Percentiles rank a stretch among this genome's conserved stretches.
Evolutionary conservation across 495 filamentous ascomycete genomes (phyloP).

Genomic region (Xanthoparmelia taractica): DNA sequence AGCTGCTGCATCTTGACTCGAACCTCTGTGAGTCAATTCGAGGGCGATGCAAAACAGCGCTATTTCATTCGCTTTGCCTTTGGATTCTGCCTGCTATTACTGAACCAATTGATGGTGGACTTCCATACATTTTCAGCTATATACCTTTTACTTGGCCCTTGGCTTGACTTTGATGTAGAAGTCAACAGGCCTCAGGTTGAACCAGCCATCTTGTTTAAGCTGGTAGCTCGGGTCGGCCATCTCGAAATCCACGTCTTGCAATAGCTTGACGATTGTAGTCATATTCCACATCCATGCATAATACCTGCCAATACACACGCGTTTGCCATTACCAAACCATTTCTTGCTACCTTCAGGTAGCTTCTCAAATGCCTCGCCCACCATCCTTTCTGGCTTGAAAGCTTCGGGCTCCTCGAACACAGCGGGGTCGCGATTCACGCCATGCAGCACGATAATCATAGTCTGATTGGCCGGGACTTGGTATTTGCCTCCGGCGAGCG

Average conservation of each 20-base stretch:
- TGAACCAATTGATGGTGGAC: not conserved
- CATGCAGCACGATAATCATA: slow-evolving; percentile 55
- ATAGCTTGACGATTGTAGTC: slow-evolving; percentile 34
- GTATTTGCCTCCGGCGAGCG: slow-evolving; percentile 59
- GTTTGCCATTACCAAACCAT: slow-evolving; percentile 62
- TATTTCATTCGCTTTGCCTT: not conserved
- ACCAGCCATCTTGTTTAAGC: slow-evolving; percentile 31
- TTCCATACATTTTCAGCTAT: not conserved
- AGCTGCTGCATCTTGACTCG: no score
- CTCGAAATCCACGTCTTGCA: slow-evolving; percentile 39
- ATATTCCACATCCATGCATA: slow-evolving; percentile 58
- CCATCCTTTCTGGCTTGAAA: slow-evolving; percentile 63
- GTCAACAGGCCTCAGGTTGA: slow-evolving; percentile 25
- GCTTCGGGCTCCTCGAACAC: slow-evolving; percentile 58
- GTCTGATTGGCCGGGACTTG: slow-evolving; percentile 51
- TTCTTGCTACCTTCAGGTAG: slow-evolving; percentile 57
- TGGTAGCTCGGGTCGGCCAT: slow-evolving; percentile 39
- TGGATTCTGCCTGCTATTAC: not conserved
- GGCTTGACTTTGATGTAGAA: slow-evolving; percentile 23
- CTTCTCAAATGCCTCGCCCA: slow-evolving; percentile 53
- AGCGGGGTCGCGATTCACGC: slow-evolving; percentile 60
- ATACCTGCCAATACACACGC: slow-evolving; percentile 56
- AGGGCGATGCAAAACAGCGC: not conserved
- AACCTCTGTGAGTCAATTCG: not conserved
- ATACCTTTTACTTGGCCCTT: slow-evolving; percentile 10